Conservation (phyloP, 169 alveolate species). For the Plasmodium reichenowi region DNA sequence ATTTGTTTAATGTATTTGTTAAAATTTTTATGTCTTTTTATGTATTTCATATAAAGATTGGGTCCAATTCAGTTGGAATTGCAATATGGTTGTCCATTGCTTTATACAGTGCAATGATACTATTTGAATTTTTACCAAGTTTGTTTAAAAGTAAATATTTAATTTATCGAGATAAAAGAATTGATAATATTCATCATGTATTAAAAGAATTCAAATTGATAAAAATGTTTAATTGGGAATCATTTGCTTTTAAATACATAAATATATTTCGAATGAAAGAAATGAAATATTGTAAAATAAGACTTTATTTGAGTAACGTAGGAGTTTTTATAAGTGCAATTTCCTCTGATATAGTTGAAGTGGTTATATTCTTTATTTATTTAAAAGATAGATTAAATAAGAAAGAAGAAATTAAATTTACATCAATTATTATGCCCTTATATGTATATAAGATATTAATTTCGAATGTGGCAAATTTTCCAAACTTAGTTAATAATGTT, state of each 20-base stretch:
- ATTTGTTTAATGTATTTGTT: conserved; percentile 36
- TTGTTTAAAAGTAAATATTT: conserved; percentile 31
- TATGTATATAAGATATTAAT: conserved; percentile 53
- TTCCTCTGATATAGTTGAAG: conserved; percentile 66
- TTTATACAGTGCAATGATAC: conserved; percentile 33
- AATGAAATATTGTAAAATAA: conserved; percentile 55
- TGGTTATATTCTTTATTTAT: conserved; percentile 39
- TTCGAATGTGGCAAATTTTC: conserved; percentile 43
- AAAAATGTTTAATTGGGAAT: conserved; percentile 73
- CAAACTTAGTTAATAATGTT: conserved; percentile 53
- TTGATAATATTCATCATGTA: conserved; percentile 64
- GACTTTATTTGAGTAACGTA: conserved; percentile 48
- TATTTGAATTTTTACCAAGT: conserved; percentile 51
- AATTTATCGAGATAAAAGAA: conserved; percentile 59
- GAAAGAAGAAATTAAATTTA: conserved; percentile 30
- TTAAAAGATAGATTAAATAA: conserved; percentile 42
- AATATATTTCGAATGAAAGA: conserved; percentile 50
- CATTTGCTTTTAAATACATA: conserved; percentile 57
- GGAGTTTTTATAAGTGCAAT: conserved; percentile 48
- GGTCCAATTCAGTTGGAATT: conserved; percentile 18
- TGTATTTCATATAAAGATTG: conserved; percentile 49
- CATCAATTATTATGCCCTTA: conserved; percentile 55
- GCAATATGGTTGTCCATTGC: conserved; percentile 22
- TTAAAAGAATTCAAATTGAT: conserved; percentile 62
- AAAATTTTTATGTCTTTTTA: conserved; percentile 37